Evolutionary conservation across 345 rosid species (phyloP).

Genomic region (Hypericum perforatum): DNA sequence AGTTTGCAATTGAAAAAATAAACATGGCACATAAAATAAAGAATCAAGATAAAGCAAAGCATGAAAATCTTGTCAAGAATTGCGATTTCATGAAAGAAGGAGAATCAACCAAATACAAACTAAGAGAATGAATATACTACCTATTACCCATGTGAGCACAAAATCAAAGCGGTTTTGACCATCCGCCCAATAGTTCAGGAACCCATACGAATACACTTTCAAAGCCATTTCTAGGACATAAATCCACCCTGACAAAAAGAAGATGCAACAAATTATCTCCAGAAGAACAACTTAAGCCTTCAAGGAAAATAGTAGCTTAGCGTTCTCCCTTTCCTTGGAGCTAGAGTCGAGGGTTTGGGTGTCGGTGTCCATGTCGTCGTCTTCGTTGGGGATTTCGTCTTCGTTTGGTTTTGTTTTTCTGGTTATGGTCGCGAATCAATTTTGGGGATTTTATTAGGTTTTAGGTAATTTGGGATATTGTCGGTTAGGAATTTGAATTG

Average conservation of each 20-base stretch:
- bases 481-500: too few relatives aligned
- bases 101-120: background rate
- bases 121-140: slow-evolving; percentile 19
- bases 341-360: too few relatives aligned
- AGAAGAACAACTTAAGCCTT: background rate
- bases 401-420: too few relatives aligned
- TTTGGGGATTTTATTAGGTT: too few relatives aligned
- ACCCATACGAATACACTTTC: slow-evolving; percentile 77
- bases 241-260: slow-evolving; percentile 69
- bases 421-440: too few relatives aligned
- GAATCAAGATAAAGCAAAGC: too few relatives aligned
- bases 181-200: slow-evolving; percentile 87
- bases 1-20: too few relatives aligned
- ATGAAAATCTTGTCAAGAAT: too few relatives aligned
- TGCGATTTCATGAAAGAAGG: background rate
- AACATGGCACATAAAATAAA: too few relatives aligned
- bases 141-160: slow-evolving; percentile 78
- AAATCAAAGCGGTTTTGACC: slow-evolving; percentile 95
- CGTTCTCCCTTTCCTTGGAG: background rate
- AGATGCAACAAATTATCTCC: slow-evolving; percentile 13
- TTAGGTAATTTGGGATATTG: too few relatives aligned
- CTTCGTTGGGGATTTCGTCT: too few relatives aligned
- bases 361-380: too few relatives aligned
- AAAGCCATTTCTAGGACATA: slow-evolving; percentile 94
- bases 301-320: background rate